Evolutionary conservation across 202 grass and related monocot species (phyloP).

Genomic region (Zizania palustris): DNA sequence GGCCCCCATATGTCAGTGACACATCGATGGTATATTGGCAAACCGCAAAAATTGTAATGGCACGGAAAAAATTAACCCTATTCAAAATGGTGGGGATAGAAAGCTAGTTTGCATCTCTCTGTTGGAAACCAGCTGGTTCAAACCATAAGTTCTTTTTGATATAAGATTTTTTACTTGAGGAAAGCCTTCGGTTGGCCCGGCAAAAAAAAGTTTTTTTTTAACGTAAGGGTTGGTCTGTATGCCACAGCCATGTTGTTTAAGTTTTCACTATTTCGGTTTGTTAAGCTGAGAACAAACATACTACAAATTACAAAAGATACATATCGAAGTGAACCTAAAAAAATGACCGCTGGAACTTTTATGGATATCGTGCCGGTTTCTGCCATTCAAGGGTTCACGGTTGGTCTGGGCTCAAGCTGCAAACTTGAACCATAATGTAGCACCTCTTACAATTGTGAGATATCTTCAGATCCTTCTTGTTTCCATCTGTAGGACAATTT

Average conservation of each 20-base stretch:
- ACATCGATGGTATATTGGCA: too few species aligned
- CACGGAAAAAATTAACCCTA: too few species aligned
- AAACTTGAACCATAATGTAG: background rate
- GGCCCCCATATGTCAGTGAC: too few species aligned
- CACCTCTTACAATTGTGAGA: background rate
- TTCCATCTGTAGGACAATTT: slow-evolving; percentile 42
- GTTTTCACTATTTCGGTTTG: background rate
- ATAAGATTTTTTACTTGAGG: too few species aligned
- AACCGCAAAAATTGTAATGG: too few species aligned
- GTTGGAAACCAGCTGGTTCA: background rate
- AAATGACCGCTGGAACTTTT: background rate
- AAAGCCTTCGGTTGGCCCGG: too few species aligned
- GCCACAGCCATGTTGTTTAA: background rate
- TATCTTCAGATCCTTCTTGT: slow-evolving; percentile 28
- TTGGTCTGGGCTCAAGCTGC: background rate
- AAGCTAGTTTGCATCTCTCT: background rate
- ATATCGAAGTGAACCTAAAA: background rate
- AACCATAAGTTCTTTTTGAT: too few species aligned
- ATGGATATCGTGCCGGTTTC: background rate
- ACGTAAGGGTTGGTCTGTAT: too few species aligned
- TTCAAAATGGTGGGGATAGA: too few species aligned
- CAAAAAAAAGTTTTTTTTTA: too few species aligned
- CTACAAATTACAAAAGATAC: background rate
- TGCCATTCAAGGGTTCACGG: background rate
- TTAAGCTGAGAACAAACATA: background rate